A percentile compares a stretch with the other conserved stretches of the same genome.
phyloP scores from a whole-genome alignment of 768 basidiomycete genomes.

The Leccinum rimulosum region DNA sequence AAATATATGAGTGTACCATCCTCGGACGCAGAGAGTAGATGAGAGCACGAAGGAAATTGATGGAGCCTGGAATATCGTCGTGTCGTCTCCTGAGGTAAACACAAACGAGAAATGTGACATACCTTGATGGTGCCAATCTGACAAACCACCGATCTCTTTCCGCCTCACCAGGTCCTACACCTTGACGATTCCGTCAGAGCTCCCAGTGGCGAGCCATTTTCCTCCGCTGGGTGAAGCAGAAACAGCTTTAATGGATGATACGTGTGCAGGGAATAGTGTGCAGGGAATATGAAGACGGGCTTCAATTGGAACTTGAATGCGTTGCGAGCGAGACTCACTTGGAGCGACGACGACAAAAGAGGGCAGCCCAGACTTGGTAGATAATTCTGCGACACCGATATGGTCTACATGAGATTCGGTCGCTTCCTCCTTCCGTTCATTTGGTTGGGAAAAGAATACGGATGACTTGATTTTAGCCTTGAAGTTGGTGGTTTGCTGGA shows the following conservation, averaged over 20 bases:
- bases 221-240: constrained; percentile 86
- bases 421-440: constrained; percentile 29
- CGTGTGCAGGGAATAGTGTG: constrained; percentile 67
- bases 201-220: constrained; percentile 95
- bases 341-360: constrained; percentile 64
- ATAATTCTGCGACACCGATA: background rate
- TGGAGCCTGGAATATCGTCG: constrained; percentile 62
- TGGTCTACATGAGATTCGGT: background rate
- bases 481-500: too few relatives aligned
- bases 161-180: constrained; percentile 76
- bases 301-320: constrained; percentile 43
- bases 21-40: constrained; percentile 84
- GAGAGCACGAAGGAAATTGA: constrained; percentile 89
- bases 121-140: too few relatives aligned
- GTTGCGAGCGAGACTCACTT: constrained; percentile 21
- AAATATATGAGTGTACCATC: constrained; percentile 58
- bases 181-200: constrained; percentile 94
- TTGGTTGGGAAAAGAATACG: constrained; percentile 19
- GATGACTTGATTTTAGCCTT: background rate
- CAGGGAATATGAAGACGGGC: constrained; percentile 83
- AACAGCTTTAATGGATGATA: constrained; percentile 88
- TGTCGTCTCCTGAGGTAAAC: background rate
- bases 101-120: constrained; percentile 7
- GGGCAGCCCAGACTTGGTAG: constrained; percentile 35
- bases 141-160: too few relatives aligned